Percentiles rank a stretch among this genome's conserved stretches.
phyloP scores from a whole-genome alignment of 2,329 filamentous ascomycete genomes.

The Elsinoe perseae region DNA sequence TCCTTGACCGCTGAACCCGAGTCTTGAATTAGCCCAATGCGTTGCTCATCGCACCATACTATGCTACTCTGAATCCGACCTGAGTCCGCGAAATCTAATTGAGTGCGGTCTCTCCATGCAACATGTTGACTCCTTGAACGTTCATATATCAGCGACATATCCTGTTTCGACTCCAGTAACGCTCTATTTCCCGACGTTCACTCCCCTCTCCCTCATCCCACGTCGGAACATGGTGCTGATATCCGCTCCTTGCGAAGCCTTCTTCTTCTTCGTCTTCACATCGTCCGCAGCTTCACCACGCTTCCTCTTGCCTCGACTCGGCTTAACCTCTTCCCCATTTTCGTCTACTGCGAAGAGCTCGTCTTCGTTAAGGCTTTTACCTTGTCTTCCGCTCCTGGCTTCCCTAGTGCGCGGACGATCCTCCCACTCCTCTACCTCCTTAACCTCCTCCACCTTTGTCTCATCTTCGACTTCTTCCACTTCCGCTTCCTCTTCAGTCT shows the following conservation, averaged over 20 bases:
- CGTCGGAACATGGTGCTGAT: conserved; percentile 12
- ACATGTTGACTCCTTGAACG: no score
- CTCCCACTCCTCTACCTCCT: background rate
- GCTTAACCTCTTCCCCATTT: background rate
- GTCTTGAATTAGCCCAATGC: no score
- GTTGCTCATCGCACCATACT: background rate
- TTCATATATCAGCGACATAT: no score
- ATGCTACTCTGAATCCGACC: no score
- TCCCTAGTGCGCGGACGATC: background rate
- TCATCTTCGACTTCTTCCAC: background rate
- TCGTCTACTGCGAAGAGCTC: background rate
- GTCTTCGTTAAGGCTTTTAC: background rate
- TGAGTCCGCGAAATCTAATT: no score
- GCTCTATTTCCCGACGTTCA: conserved; percentile 7
- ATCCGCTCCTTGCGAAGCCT: background rate
- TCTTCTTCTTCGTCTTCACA: background rate
- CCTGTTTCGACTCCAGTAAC: background rate
- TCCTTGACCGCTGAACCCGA: no score
- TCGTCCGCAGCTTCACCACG: background rate
- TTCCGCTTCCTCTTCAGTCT: background rate
- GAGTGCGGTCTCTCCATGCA: background rate
- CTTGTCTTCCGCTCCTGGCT: background rate
- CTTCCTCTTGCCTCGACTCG: background rate
- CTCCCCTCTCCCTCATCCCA: background rate
- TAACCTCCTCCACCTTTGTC: background rate